Evolutionary conservation across 2,329 filamentous ascomycete species (phyloP).

Genomic region (Hymenoscyphus salicellus): DNA sequence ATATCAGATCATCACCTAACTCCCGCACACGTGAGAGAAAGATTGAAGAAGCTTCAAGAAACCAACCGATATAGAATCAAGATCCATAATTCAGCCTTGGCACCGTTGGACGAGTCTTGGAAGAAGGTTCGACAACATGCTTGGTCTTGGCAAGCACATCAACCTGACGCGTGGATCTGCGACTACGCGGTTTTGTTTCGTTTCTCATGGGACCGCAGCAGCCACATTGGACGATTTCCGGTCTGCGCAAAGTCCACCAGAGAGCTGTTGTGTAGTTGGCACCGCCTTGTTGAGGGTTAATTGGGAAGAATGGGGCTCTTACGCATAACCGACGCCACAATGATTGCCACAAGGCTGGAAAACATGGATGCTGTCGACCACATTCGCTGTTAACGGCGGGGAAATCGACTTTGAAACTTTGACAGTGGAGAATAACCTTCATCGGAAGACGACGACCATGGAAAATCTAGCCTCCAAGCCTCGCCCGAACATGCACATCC

Average conservation of each 20-base stretch:
- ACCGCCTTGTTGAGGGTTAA: neutral
- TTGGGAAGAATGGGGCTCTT: conserved; percentile 3
- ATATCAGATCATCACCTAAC: neutral
- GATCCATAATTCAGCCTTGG: neutral
- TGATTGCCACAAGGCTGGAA: neutral
- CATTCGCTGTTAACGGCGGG: neutral
- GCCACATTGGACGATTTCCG: neutral
- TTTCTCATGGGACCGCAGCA: neutral
- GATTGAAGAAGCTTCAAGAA: neutral
- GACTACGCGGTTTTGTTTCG: conserved; percentile 1
- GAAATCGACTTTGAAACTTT: neutral
- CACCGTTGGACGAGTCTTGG: neutral
- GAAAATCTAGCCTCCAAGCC: neutral
- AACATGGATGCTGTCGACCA: neutral
- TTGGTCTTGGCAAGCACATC: neutral
- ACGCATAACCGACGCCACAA: neutral
- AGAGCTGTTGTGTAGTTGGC: neutral
- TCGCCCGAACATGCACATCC: neutral
- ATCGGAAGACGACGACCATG: neutral
- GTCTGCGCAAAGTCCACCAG: neutral
- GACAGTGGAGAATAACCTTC: neutral
- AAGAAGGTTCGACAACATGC: neutral
- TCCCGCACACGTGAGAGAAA: neutral
- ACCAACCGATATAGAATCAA: neutral
- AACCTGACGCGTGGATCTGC: neutral